Conservation (phyloP, 2,329 filamentous ascomycete genomes). For the Pseudogymnoascus verrucosus region DNA sequence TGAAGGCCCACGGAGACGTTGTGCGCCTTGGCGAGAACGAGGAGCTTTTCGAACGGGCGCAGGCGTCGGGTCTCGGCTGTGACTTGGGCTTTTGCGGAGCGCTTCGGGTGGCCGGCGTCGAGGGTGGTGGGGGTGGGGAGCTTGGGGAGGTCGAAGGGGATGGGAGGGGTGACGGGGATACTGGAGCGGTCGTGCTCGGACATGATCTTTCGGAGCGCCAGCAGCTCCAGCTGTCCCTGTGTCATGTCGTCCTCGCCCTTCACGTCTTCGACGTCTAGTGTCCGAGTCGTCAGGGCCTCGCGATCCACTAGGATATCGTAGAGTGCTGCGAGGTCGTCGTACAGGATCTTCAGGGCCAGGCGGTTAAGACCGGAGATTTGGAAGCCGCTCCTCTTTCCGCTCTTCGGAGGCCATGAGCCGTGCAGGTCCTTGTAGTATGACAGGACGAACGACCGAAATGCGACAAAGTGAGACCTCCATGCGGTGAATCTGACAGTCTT, state of each 20-base stretch:
- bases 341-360: slow-evolving; percentile 70
- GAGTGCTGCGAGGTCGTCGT: slow-evolving; percentile 74
- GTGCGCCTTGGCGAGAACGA: slow-evolving; percentile 72
- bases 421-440: slow-evolving; percentile 59
- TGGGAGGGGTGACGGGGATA: slow-evolving; percentile 80
- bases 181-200: slow-evolving; percentile 84
- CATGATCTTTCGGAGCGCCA: slow-evolving; percentile 70
- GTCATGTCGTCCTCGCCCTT: slow-evolving; percentile 42
- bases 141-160: slow-evolving; percentile 81
- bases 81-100: slow-evolving; percentile 65
- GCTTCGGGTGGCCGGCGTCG: slow-evolving; percentile 53
- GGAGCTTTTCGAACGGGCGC: slow-evolving; percentile 68
- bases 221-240: slow-evolving; percentile 50
- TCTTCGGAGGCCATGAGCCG: slow-evolving; percentile 84
- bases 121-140: slow-evolving; percentile 63
- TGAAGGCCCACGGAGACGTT: slow-evolving; percentile 50
- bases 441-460: slow-evolving; percentile 57
- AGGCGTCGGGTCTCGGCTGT: slow-evolving; percentile 65
- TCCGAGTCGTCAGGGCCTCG: slow-evolving; percentile 66
- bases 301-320: slow-evolving; percentile 88
- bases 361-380: slow-evolving; percentile 81
- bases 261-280: slow-evolving; percentile 47
- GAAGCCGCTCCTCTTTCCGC: slow-evolving; percentile 86
- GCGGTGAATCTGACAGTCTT: slow-evolving; percentile 73
- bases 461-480: slow-evolving; percentile 69